Conservation (phyloP, 2,329 filamentous ascomycete species). For the Epichloe bromicola region DNA sequence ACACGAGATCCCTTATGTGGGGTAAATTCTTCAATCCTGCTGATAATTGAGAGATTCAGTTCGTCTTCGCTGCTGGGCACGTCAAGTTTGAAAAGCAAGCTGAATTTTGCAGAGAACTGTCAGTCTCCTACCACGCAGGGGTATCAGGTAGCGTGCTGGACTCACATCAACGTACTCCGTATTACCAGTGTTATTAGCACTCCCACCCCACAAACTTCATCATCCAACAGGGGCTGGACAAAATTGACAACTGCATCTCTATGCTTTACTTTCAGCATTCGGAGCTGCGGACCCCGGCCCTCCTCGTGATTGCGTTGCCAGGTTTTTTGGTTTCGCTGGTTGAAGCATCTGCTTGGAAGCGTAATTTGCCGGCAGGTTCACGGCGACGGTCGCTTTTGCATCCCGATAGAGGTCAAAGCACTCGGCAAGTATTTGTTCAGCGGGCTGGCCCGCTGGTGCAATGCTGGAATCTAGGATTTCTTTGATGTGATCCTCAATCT, state of each 20-base stretch:
- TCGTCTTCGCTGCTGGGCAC: too few species aligned
- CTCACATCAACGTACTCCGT: neutral
- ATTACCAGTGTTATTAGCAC: too few species aligned
- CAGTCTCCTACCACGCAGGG: neutral
- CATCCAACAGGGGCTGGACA: too few species aligned
- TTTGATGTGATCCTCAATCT: constrained; percentile 37
- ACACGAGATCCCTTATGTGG: neutral
- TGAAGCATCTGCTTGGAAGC: constrained; percentile 13
- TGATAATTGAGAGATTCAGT: neutral
- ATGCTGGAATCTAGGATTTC: constrained; percentile 35
- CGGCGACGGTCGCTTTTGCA: constrained; percentile 33
- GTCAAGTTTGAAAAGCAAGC: too few species aligned
- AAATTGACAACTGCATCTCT: neutral
- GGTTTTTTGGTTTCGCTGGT: constrained; percentile 3
- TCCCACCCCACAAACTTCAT: too few species aligned
- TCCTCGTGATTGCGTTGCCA: neutral
- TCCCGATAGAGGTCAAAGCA: constrained; percentile 33
- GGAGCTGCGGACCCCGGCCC: neutral
- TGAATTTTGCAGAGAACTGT: neutral
- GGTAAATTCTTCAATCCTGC: neutral
- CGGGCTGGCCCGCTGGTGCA: constrained; percentile 26
- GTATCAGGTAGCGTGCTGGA: neutral
- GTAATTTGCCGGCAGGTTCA: constrained; percentile 33
- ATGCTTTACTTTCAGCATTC: neutral
- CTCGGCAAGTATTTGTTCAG: constrained; percentile 33